A percentile compares a stretch with the other conserved stretches of the same genome.
Conservation (phyloP, 2,329 filamentous ascomycete species). For the Colletotrichum trifolii region DNA sequence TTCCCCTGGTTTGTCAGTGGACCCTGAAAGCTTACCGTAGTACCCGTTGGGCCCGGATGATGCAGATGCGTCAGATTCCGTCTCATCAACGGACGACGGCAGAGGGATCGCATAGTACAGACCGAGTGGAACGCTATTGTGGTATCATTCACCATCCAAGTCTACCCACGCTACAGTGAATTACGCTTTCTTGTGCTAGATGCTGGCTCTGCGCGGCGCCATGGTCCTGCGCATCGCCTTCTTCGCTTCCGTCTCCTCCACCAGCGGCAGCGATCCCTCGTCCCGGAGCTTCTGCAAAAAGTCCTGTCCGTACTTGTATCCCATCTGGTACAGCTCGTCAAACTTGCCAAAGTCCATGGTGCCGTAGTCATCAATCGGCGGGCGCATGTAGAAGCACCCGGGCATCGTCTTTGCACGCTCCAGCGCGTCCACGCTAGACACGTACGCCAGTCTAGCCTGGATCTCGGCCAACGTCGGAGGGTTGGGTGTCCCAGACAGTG, state of each 20-base stretch:
- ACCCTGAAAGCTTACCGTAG: slow-evolving; percentile 6
- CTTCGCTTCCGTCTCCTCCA: slow-evolving; percentile 81
- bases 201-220: slow-evolving; percentile 82
- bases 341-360: slow-evolving; percentile 98
- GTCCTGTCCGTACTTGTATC: slow-evolving; percentile 85
- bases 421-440: slow-evolving; percentile 92
- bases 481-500: slow-evolving; percentile 88
- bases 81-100: not conserved
- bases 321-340: slow-evolving; percentile 93
- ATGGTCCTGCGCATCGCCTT: slow-evolving; percentile 81
- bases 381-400: slow-evolving; percentile 95
- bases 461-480: slow-evolving; percentile 96
- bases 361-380: slow-evolving; percentile 91
- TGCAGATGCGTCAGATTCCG: not conserved
- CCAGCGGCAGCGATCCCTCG: slow-evolving; percentile 77
- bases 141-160: slow-evolving; percentile 19
- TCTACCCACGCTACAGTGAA: slow-evolving; percentile 1
- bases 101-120: not conserved
- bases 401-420: slow-evolving; percentile 92
- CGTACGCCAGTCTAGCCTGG: slow-evolving; percentile 92
- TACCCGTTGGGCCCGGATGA: slow-evolving; percentile 2
- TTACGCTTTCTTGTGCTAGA: slow-evolving; percentile 54
- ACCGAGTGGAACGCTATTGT: not conserved
- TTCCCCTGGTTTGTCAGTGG: not conserved
- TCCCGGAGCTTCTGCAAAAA: slow-evolving; percentile 82